Conservation (phyloP, 345 rosid species). For the Eucalyptus polyanthemos region DNA sequence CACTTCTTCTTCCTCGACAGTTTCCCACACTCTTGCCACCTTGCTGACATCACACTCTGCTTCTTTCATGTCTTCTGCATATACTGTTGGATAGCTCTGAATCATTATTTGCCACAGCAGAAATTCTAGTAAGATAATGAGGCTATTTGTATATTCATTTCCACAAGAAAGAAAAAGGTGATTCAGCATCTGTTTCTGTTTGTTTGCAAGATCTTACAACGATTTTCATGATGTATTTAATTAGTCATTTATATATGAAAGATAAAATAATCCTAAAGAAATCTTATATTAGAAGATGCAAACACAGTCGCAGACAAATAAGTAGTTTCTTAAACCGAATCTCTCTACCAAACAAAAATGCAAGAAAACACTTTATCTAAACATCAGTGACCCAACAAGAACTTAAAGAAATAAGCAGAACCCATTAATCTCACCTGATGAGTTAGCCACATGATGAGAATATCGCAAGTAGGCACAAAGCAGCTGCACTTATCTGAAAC, state of each 20-base stretch:
- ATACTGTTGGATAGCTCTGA: slow-evolving; percentile 75
- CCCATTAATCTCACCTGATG: slow-evolving; percentile 42
- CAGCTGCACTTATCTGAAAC: slow-evolving; percentile 23
- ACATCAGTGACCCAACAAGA: background rate
- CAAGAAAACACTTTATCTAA: background rate
- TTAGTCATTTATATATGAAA: background rate
- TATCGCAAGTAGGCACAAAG: slow-evolving; percentile 59
- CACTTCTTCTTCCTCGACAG: slow-evolving; percentile 30
- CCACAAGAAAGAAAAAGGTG: background rate
- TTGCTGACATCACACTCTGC: slow-evolving; percentile 27
- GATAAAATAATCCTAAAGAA: background rate
- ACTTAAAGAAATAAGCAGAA: background rate
- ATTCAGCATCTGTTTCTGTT: background rate
- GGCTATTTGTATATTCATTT: background rate
- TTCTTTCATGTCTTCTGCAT: slow-evolving; percentile 58
- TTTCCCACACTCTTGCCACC: slow-evolving; percentile 30
- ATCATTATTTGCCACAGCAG: background rate
- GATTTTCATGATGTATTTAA: background rate
- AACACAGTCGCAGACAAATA: background rate
- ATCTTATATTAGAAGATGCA: background rate
- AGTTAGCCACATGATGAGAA: slow-evolving; percentile 69
- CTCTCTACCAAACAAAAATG: background rate
- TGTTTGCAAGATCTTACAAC: background rate
- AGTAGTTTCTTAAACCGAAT: background rate
- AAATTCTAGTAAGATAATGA: background rate